phyloP scores from a whole-genome alignment of 2,329 filamentous ascomycete genomes.

The Talaromyces piceae region DNA sequence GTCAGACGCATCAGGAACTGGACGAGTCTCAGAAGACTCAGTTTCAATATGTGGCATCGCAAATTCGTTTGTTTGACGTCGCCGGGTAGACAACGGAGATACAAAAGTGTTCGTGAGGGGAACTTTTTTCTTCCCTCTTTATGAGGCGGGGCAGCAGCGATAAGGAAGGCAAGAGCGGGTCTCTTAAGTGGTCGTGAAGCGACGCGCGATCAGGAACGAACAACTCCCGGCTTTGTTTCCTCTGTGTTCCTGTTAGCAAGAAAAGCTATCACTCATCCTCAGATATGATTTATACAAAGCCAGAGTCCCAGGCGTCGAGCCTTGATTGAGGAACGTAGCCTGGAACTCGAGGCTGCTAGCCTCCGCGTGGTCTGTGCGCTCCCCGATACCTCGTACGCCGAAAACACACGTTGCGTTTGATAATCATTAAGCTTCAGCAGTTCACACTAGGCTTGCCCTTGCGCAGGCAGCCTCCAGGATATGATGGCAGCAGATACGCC shows the following conservation, averaged over 20 bases:
- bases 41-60: neutral
- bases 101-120: neutral
- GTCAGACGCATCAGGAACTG: too few relatives aligned
- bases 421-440: neutral
- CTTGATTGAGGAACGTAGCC: slow-evolving; percentile 21
- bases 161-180: neutral
- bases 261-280: too few relatives aligned
- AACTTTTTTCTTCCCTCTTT: slow-evolving; percentile 5
- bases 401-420: neutral
- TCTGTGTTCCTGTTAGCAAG: neutral
- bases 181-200: too few relatives aligned
- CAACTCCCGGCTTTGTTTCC: neutral
- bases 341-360: neutral
- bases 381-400: neutral
- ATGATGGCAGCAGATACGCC: slow-evolving; percentile 50
- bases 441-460: neutral
- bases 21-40: neutral
- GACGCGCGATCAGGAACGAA: neutral
- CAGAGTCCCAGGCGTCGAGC: too few relatives aligned
- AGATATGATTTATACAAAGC: neutral
- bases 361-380: slow-evolving; percentile 11
- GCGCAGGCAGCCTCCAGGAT: slow-evolving; percentile 3
- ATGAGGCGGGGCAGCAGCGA: neutral
- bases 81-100: neutral
- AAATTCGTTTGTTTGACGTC: neutral